Evolutionary conservation across 805 yeast genomes (phyloP).

Genomic region (Saccharomycopsis javanensis): DNA sequence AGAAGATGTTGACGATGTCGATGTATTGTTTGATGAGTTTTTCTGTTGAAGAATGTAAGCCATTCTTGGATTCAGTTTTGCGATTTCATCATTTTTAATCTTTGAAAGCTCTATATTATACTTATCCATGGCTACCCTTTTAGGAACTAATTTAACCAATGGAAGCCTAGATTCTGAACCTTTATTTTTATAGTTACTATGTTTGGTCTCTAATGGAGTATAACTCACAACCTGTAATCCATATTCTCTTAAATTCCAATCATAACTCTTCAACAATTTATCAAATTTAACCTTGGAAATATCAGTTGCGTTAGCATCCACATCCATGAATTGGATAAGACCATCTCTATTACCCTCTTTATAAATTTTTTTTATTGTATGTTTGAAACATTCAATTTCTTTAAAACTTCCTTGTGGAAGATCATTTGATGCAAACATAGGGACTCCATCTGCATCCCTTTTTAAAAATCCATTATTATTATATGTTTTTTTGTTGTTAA

Average conservation of each 20-base stretch:
- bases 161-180: conserved; percentile 7
- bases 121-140: conserved; percentile 10
- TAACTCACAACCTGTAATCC: conserved; percentile 11
- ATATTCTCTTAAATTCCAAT: conserved; percentile 4
- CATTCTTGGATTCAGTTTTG: conserved; percentile 6
- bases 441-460: conserved; percentile 1
- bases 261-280: neutral
- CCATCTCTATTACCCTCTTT: conserved; percentile 8
- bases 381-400: conserved; percentile 13
- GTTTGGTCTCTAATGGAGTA: neutral
- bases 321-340: conserved; percentile 3
- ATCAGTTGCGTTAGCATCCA: neutral
- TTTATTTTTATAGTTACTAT: neutral
- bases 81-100: conserved; percentile 7
- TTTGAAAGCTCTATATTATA: conserved; percentile 11
- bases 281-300: neutral
- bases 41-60: conserved; percentile 5
- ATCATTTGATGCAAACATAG: neutral
- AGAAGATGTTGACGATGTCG: neutral
- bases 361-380: conserved; percentile 6
- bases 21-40: conserved; percentile 1
- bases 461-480: neutral
- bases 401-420: conserved; percentile 3
- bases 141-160: conserved; percentile 11
- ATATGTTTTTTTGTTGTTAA: neutral